These are phyloP conservation scores for Solanum stenotomum DNA, from an alignment of 257 asterid species.

Conservation along the genomic window DNA sequence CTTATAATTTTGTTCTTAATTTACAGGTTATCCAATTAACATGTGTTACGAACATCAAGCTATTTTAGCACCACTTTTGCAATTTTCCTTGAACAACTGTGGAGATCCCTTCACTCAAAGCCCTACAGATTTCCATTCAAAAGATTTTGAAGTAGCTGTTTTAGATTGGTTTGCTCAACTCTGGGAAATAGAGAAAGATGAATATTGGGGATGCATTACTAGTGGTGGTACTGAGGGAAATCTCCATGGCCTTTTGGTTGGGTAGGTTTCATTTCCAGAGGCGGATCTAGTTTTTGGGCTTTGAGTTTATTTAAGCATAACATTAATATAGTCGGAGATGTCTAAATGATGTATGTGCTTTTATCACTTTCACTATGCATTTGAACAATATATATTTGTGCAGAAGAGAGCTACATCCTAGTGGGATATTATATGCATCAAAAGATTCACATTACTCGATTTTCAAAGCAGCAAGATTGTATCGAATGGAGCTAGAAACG, in stretches of 20 bases:
- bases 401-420: not conserved
- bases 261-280: not conserved
- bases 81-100: no score
- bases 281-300: no score
- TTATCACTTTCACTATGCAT: not conserved
- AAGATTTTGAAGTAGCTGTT: conserved; percentile 6
- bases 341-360: not conserved
- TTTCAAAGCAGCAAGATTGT: not conserved
- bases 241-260: not conserved
- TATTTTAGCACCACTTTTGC: no score
- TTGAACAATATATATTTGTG: not conserved
- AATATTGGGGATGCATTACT: conserved; percentile 11
- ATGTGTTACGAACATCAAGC: no score
- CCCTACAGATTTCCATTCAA: not conserved
- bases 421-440: not conserved
- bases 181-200: conserved; percentile 1
- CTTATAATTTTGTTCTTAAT: no score
- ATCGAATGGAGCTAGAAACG: not conserved
- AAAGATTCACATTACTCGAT: not conserved
- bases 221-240: not conserved
- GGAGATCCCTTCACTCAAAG: no score
- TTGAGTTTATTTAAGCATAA: no score
- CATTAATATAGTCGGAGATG: no score
- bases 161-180: conserved; percentile 7
- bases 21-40: no score